Percentiles rank a stretch among this genome's conserved stretches.
Evolutionary conservation across 257 asterid species (phyloP).

Genomic region (Gentiana straminea): DNA sequence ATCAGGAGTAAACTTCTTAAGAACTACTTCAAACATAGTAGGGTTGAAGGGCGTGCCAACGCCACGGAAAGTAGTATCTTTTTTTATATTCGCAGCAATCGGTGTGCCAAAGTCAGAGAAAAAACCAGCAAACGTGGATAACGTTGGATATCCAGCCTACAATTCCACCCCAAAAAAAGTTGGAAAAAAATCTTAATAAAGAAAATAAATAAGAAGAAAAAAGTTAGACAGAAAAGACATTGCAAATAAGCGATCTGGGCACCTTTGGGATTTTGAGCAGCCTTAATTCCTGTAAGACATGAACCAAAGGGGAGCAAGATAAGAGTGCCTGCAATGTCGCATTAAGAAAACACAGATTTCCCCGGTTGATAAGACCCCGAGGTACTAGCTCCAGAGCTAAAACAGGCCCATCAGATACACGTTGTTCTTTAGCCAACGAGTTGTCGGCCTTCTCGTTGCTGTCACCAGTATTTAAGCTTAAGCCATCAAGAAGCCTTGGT

Average conservation of each 20-base stretch:
- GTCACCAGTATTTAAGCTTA: constrained; percentile 12
- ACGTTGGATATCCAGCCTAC: constrained; percentile 63
- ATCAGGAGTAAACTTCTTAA: constrained; percentile 83
- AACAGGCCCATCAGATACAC: constrained; percentile 25
- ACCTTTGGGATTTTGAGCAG: constrained; percentile 54
- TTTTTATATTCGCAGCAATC: constrained; percentile 30
- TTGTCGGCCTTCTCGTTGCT: constrained; percentile 25
- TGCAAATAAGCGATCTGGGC: neutral
- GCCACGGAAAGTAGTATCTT: constrained; percentile 41
- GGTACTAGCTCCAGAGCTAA: constrained; percentile 49
- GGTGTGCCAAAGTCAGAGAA: constrained; percentile 57
- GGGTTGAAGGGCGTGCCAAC: constrained; percentile 63
- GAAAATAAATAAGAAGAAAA: constrained; percentile 1
- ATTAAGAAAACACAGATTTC: constrained; percentile 90
- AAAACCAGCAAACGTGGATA: constrained; percentile 63
- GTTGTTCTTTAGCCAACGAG: constrained; percentile 19
- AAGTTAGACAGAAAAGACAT: neutral
- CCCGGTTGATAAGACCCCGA: constrained; percentile 76
- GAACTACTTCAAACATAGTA: constrained; percentile 61
- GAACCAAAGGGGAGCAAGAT: constrained; percentile 82
- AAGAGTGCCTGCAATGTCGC: constrained; percentile 89
- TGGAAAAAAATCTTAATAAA: neutral
- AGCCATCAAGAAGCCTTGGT: constrained; percentile 16
- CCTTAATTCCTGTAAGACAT: constrained; percentile 51
- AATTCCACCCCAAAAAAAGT: neutral